Percentiles rank a stretch among this genome's conserved stretches.
These are phyloP conservation scores for Xylariaceae sp. DNA, from an alignment of 2,329 filamentous ascomycete species.

Conservation along the genomic window DNA sequence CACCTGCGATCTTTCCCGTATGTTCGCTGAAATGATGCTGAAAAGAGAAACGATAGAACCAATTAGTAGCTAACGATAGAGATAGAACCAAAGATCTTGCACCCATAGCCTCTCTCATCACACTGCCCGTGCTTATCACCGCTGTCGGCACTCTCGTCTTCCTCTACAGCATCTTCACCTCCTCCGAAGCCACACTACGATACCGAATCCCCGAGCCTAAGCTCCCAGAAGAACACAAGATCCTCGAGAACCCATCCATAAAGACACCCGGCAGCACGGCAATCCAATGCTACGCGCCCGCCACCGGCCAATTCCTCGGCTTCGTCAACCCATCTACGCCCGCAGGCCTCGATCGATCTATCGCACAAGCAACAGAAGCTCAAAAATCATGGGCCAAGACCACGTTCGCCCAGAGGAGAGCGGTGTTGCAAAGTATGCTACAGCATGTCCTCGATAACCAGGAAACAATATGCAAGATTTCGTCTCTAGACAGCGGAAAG, in stretches of 20 bases:
- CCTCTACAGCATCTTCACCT: conserved; percentile 21
- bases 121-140: conserved; percentile 16
- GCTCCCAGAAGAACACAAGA: conserved; percentile 53
- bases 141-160: conserved; percentile 24
- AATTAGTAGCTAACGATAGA: too few relatives aligned
- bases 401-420: conserved; percentile 71
- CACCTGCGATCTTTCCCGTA: conserved; percentile 31
- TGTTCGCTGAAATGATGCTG: conserved; percentile 2
- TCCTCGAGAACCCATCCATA: conserved; percentile 59
- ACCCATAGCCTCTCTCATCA: conserved; percentile 5
- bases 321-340: conserved; percentile 73
- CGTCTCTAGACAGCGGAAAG: conserved; percentile 92
- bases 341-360: conserved; percentile 73
- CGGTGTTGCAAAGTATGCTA: conserved; percentile 77
- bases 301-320: conserved; percentile 81
- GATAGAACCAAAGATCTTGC: conserved; percentile 22
- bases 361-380: conserved; percentile 70
- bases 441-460: conserved; percentile 86
- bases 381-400: conserved; percentile 77
- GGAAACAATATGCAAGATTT: conserved; percentile 78
- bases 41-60: too few relatives aligned
- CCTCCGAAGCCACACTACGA: conserved; percentile 43
- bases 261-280: conserved; percentile 64
- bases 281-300: conserved; percentile 85
- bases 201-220: conserved; percentile 65